Base-by-base conservation (phyloP, 2,329 filamentous ascomycete species). In the Pyricularia pennisetigena region DNA sequence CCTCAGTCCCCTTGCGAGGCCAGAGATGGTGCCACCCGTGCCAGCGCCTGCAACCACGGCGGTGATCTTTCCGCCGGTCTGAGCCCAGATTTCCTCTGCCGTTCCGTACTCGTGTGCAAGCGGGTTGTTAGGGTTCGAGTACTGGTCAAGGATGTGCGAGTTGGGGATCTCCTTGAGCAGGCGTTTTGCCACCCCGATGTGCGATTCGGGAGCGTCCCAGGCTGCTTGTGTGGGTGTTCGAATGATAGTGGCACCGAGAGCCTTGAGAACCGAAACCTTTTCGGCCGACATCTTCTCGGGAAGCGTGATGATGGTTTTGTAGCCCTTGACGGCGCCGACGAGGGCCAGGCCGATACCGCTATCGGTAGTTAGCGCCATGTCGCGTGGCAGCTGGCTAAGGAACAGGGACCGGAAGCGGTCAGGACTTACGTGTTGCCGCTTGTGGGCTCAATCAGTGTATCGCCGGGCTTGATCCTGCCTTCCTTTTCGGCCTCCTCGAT, bases 201-300 rank as follows among this genome's bases (percentile, higher is more conserved):
- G 95, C 68, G 92, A 96, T 81, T 99, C 95, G 68, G 95, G 95
- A 57, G 88, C 90, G 79, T 99, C 95, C 83, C 88, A 98, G 61
- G 95, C 94, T 54, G 95, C 95, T 79, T 97, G 93, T 41, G 94
- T 99, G 28, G 95, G 95, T 4, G 95, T 99, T 68, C 95, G 90
- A 78, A 99, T 97, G 79, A 99, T 98, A 76, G 96, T 97, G 61
- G 95, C 95, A 71, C 94, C 94, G 67, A 99, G 86, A 32, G 95
- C 94, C 74, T 93, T 91, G 70, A 99, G 85, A 30, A 99, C 95
- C 2, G 94, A 91, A 57, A 99, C 95, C 81, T 99, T 99, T 81
- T 99, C 95, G 65, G 93, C 91, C 1, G 93, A 97, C 95, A 99
- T 99, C 85, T 99, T 99, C 82, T 99, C 95, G 67, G 95, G 95